These are phyloP conservation scores for Copromyces sp. DNA, from an alignment of 495 filamentous ascomycete genomes.

Conservation along the genomic window DNA sequence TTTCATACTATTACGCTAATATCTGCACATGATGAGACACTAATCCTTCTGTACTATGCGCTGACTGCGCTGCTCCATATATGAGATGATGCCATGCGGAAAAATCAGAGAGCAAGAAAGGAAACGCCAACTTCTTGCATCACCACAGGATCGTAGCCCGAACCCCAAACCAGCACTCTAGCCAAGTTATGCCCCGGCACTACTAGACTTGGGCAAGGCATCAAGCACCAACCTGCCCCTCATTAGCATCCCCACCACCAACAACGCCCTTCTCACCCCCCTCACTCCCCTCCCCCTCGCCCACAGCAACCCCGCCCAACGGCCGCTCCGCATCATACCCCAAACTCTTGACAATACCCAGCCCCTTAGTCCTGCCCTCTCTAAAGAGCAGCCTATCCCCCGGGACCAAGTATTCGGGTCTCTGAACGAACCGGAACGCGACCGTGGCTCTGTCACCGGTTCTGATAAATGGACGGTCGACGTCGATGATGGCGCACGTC, in stretches of 20 bases:
- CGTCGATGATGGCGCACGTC: conserved; percentile 94
- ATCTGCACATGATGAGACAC: not conserved
- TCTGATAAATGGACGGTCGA: conserved; percentile 89
- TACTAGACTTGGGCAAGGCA: too few relatives aligned
- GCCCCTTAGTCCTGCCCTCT: conserved; percentile 88
- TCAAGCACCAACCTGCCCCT: conserved; percentile 7
- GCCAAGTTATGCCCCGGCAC: too few relatives aligned
- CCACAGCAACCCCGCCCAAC: conserved; percentile 13
- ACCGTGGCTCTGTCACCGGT: conserved; percentile 88
- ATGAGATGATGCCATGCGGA: not conserved
- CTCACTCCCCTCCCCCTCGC: conserved; percentile 1
- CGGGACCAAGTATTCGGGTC: conserved; percentile 85
- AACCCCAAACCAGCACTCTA: not conserved
- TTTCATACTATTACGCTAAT: not conserved
- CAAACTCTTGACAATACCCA: conserved; percentile 87
- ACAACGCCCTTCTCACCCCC: conserved; percentile 11
- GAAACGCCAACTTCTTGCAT: not conserved
- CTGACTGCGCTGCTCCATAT: not conserved
- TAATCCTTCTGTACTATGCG: not conserved
- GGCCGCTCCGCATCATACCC: conserved; percentile 64
- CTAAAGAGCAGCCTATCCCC: conserved; percentile 89
- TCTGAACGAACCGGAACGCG: conserved; percentile 88
- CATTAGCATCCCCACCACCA: conserved; percentile 1
- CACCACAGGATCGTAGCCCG: not conserved
- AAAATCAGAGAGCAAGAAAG: not conserved